Evolutionary conservation across 306 rosid genomes (phyloP).

Genomic region (Vachellia collinsii): DNA sequence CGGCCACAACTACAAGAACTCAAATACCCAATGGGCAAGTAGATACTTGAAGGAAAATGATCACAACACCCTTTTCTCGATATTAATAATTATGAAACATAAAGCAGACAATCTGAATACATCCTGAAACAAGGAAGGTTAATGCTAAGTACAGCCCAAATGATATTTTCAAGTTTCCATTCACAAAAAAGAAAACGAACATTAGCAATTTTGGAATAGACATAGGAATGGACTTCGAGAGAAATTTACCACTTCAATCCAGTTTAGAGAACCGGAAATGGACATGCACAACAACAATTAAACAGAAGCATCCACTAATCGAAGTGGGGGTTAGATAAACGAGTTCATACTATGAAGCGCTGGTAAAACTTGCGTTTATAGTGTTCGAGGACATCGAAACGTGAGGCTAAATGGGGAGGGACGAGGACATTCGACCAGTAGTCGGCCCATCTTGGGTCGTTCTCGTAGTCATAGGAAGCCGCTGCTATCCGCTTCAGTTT

Average conservation of each 20-base stretch:
- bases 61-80: background rate
- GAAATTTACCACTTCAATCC: background rate
- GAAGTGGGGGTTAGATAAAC: background rate
- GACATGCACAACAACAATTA: background rate
- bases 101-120: background rate
- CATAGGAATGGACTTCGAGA: background rate
- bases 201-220: background rate
- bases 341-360: constrained; percentile 65
- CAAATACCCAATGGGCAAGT: background rate
- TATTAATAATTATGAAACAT: background rate
- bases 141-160: background rate
- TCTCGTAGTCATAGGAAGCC: constrained; percentile 84
- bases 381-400: constrained; percentile 71
- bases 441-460: constrained; percentile 82
- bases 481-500: constrained; percentile 77
- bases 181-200: background rate
- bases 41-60: background rate
- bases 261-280: background rate
- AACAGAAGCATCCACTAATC: background rate
- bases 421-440: constrained; percentile 94
- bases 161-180: background rate
- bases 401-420: constrained; percentile 78
- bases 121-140: background rate
- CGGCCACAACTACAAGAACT: background rate
- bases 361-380: constrained; percentile 94